Evolutionary conservation across 2,329 filamentous ascomycete genomes (phyloP).

Genomic region (Helminthosporium solani): DNA sequence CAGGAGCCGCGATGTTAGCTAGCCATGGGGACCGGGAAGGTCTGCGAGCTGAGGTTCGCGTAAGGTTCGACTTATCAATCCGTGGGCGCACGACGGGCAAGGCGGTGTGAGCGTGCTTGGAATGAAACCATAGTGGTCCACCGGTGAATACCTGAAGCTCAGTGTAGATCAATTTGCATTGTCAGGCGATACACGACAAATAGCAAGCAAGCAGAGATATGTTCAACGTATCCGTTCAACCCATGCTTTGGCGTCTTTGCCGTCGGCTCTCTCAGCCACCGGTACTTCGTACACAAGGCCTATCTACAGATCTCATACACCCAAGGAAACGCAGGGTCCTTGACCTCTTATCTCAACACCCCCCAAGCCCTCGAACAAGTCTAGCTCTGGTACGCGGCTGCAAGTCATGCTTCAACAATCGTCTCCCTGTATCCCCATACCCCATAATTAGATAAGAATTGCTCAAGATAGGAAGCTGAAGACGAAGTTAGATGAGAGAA

Average conservation of each 20-base stretch:
- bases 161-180: not conserved
- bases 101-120: not conserved
- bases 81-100: not conserved
- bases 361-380: slow-evolving; percentile 13
- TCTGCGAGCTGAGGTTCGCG: not conserved
- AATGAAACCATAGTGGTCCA: not conserved
- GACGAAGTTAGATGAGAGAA: not conserved
- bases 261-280: slow-evolving; percentile 15
- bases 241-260: not conserved
- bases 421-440: slow-evolving; percentile 6
- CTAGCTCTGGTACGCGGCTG: slow-evolving; percentile 20
- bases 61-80: slow-evolving; percentile 1
- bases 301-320: slow-evolving; percentile 7
- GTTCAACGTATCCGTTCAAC: not conserved
- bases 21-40: not conserved
- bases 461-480: slow-evolving; percentile 40
- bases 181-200: not conserved
- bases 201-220: not conserved
- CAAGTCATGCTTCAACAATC: slow-evolving; percentile 24
- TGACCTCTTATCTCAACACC: slow-evolving; percentile 26
- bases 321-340: slow-evolving; percentile 10
- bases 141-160: not conserved
- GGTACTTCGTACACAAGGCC: slow-evolving; percentile 12
- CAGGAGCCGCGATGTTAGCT: not conserved
- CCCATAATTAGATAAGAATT: slow-evolving; percentile 34